Percentiles rank a stretch among this genome's conserved stretches.
These are phyloP conservation scores for Hordeum pubiflorum DNA, from an alignment of 202 grass and related monocot species.

Conservation along the genomic window DNA sequence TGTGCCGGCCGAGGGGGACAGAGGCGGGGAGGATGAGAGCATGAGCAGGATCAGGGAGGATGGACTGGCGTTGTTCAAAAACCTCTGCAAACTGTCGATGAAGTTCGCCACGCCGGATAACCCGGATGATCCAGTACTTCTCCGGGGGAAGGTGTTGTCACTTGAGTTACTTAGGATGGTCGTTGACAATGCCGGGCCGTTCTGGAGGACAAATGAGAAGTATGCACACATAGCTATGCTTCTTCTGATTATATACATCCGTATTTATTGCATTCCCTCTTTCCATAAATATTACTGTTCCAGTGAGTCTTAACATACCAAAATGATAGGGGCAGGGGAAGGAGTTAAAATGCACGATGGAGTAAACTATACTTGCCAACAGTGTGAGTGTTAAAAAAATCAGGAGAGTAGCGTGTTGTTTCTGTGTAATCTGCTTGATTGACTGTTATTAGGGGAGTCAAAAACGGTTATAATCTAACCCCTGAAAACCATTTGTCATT, in stretches of 20 bases:
- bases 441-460: neutral
- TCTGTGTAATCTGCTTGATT: neutral
- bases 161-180: constrained; percentile 84
- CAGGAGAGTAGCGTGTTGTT: neutral
- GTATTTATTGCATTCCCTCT: constrained; percentile 5
- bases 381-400: neutral
- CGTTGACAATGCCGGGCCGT: constrained; percentile 55
- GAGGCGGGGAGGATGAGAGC: constrained; percentile 1
- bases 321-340: neutral
- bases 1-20: constrained; percentile 2
- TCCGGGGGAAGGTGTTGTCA: constrained; percentile 83
- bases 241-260: neutral
- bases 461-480: neutral
- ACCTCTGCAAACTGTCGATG: constrained; percentile 90
- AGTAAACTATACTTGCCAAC: neutral
- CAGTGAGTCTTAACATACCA: neutral
- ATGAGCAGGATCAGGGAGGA: constrained; percentile 76
- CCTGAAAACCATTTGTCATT: neutral
- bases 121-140: constrained; percentile 66
- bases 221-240: constrained; percentile 22
- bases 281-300: neutral
- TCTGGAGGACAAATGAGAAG: constrained; percentile 78
- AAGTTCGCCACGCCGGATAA: constrained; percentile 73
- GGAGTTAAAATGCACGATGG: neutral
- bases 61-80: constrained; percentile 74